Base-by-base conservation (phyloP, 1,284 basidiomycete species). In the Pseudozyma flocculosa region DNA sequence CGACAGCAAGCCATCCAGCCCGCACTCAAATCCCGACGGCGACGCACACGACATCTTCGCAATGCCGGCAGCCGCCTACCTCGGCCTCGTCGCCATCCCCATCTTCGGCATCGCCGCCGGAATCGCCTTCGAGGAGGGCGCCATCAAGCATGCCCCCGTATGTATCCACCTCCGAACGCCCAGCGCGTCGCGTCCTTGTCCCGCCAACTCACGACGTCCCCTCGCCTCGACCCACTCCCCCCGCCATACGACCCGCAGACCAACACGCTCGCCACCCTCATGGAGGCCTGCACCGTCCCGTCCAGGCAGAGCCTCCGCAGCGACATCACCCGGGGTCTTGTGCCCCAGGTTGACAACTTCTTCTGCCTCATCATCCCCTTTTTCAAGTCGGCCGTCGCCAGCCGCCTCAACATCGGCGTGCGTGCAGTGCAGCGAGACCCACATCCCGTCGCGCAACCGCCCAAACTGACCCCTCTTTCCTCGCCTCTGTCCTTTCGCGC, bases 361-460 rank as follows among this genome's bases (percentile, higher is more conserved):
- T 51, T 66, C 13, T 66, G 63, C 44, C 30, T 48, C n/a, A 56
- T 52, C 15, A 58, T 66, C 54, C 49, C 48, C 49, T 59, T 66
- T 40, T 61, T 66, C 45, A 26, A 49, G 32, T 37, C 29, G 21
- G 42, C 21, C 38, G 51, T 51, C n/a, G 38, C 48, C 15, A 59
- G 53, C 39, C 59, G 59, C 0, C 47, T 61, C 49, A 66, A 61
- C 26, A 40, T 59, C 17, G 63, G 63, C 10, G 40, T 66, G 18
- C 5, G 41, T 43, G 32, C 32, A 34, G 9, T 17, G 32, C 32
- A 5, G 11, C 26, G 26, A 34, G n/a, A n/a, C n/a, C n/a, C n/a
- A n/a, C n/a, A n/a, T n/a, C n/a, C n/a, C n/a, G n/a, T n/a, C n/a
- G n/a, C n/a, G n/a, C n/a, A n/a, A n/a, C n/a, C n/a, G n/a, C n/a